Conservation (phyloP, 495 filamentous ascomycete species). For the Tetracladium setigerum region DNA sequence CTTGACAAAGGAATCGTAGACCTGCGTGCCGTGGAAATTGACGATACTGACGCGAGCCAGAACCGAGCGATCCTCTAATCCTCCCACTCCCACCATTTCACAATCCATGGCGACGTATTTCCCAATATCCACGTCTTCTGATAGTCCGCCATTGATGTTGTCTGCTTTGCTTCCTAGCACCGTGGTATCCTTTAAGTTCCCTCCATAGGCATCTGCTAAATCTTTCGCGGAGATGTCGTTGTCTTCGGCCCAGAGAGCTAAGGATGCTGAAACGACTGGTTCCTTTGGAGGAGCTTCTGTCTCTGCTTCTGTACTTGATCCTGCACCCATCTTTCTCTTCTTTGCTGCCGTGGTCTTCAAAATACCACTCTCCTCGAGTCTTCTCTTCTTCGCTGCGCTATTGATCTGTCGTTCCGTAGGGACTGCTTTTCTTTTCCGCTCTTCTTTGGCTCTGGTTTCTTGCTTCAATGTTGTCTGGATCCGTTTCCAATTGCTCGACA, state of each 20-base stretch:
- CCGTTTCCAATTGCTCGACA: slow-evolving; percentile 68
- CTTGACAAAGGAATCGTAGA: slow-evolving; percentile 86
- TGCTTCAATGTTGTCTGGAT: slow-evolving; percentile 57
- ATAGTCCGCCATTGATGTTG: slow-evolving; percentile 44
- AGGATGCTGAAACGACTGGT: slow-evolving; percentile 13
- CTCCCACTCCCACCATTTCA: slow-evolving; percentile 93
- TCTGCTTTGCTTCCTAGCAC: slow-evolving; percentile 13
- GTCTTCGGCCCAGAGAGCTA: slow-evolving; percentile 43
- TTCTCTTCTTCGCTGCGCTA: slow-evolving; percentile 16
- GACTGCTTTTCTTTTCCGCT: slow-evolving; percentile 24
- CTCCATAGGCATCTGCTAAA: slow-evolving; percentile 51
- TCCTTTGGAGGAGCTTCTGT: background rate
- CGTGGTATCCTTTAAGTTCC: slow-evolving; percentile 28
- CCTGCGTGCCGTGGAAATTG: slow-evolving; percentile 81
- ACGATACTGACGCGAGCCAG: slow-evolving; percentile 82
- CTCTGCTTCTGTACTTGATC: slow-evolving; percentile 2
- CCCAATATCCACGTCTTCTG: slow-evolving; percentile 47
- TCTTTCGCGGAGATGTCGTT: slow-evolving; percentile 56
- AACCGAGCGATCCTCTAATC: slow-evolving; percentile 55
- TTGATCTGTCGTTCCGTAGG: slow-evolving; percentile 15
- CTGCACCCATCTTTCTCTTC: slow-evolving; percentile 14
- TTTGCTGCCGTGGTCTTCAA: slow-evolving; percentile 10
- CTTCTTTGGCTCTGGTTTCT: slow-evolving; percentile 30
- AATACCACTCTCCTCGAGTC: slow-evolving; percentile 17
- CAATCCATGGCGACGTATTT: slow-evolving; percentile 93